Percentiles rank a stretch among this genome's conserved stretches.
Evolutionary conservation across 805 yeast species (phyloP).

Genomic region (Cyberlindnera nakhonratchasimensis): DNA sequence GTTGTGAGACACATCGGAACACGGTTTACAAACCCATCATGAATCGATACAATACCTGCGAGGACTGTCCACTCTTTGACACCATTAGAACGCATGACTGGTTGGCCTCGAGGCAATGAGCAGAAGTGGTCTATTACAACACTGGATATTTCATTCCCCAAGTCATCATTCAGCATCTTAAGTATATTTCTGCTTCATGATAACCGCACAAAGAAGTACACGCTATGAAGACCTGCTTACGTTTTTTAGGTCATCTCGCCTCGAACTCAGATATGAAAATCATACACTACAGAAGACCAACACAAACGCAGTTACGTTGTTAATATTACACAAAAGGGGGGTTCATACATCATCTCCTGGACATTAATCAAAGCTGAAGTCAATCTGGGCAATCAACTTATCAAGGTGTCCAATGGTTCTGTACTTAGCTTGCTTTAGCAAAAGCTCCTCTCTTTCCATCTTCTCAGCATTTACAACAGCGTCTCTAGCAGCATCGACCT

Average conservation of each 20-base stretch:
- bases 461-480: conserved; percentile 40
- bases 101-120: conserved; percentile 45
- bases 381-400: conserved; percentile 42
- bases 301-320: not conserved
- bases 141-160: conserved; percentile 7
- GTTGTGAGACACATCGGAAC: conserved; percentile 47
- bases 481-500: conserved; percentile 48
- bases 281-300: not conserved
- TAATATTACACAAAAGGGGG: conserved; percentile 1
- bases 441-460: conserved; percentile 41
- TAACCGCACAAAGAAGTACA: no score
- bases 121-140: conserved; percentile 9
- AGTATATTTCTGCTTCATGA: not conserved
- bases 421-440: conserved; percentile 48
- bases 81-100: conserved; percentile 59
- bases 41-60: conserved; percentile 61
- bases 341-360: not conserved
- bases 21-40: conserved; percentile 4
- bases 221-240: no score
- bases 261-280: not conserved
- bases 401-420: conserved; percentile 59
- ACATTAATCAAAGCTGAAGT: conserved; percentile 33
- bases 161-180: not conserved
- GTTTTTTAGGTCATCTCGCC: no score
- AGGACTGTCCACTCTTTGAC: conserved; percentile 78